Evolutionary conservation across 148 eudicot species (phyloP).

Genomic region (Heliamphora exappendiculata): DNA sequence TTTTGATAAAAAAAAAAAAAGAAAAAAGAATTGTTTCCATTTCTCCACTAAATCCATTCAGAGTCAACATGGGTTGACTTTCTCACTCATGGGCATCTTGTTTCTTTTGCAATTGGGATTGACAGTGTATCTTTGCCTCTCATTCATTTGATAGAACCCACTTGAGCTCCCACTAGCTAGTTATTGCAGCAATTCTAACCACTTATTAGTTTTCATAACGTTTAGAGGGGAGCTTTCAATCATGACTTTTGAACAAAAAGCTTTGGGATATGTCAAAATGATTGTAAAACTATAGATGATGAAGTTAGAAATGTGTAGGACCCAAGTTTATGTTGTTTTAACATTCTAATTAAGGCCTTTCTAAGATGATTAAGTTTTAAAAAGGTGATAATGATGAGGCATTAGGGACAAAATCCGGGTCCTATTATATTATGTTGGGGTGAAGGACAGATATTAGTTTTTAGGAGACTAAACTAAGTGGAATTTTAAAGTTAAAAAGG

Average conservation of each 20-base stretch:
- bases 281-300: background rate
- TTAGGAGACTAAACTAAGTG: background rate
- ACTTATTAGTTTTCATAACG: background rate
- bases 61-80: conserved; percentile 11
- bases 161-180: background rate
- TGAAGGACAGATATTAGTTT: background rate
- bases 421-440: background rate
- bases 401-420: background rate
- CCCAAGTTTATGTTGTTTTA: background rate
- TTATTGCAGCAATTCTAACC: conserved; percentile 1
- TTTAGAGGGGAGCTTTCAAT: background rate
- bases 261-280: conserved; percentile 6
- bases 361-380: background rate
- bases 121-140: conserved; percentile 5
- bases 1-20: too few relatives aligned
- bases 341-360: background rate
- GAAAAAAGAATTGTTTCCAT: too few relatives aligned
- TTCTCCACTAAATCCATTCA: background rate
- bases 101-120: background rate
- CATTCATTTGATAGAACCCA: background rate
- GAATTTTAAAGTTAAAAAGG: background rate
- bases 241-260: background rate
- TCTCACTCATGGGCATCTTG: background rate
- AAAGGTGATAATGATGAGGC: conserved; percentile 4
- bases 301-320: background rate